phyloP scores from a whole-genome alignment of 2,329 filamentous ascomycete species.

The Scedosporium boydii region DNA sequence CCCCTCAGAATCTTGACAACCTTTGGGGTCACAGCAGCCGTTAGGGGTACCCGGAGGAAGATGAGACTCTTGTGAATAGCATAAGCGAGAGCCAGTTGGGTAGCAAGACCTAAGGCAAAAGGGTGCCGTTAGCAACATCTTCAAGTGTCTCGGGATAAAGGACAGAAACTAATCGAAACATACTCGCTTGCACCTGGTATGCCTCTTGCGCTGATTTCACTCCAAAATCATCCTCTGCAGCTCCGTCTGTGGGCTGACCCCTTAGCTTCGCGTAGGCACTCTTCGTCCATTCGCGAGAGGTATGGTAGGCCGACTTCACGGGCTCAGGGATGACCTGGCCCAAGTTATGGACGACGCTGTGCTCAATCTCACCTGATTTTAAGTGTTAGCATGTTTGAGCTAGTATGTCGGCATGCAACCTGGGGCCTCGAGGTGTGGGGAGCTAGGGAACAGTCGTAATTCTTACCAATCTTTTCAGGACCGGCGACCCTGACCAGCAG shows the following conservation, averaged over 20 bases:
- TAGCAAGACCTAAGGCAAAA: constrained; percentile 46
- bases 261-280: constrained; percentile 26
- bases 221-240: background rate
- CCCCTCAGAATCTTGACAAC: constrained; percentile 79
- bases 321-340: constrained; percentile 51
- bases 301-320: constrained; percentile 24
- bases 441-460: background rate
- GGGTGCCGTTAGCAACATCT: background rate
- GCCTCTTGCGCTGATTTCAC: constrained; percentile 3
- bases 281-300: constrained; percentile 36
- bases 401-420: background rate
- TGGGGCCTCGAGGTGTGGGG: background rate
- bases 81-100: constrained; percentile 86
- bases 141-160: background rate
- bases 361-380: constrained; percentile 50
- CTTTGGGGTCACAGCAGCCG: constrained; percentile 83
- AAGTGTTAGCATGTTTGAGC: constrained; percentile 1
- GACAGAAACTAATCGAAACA: background rate
- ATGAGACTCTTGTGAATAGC: constrained; percentile 98
- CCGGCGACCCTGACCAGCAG: constrained; percentile 74
- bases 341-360: constrained; percentile 52
- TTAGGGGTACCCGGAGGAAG: constrained; percentile 86
- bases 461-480: constrained; percentile 71
- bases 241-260: background rate
- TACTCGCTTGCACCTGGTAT: background rate